Evolutionary conservation across 2,329 filamentous ascomycete genomes (phyloP).

Genomic region (Tolypocladium amazonense): DNA sequence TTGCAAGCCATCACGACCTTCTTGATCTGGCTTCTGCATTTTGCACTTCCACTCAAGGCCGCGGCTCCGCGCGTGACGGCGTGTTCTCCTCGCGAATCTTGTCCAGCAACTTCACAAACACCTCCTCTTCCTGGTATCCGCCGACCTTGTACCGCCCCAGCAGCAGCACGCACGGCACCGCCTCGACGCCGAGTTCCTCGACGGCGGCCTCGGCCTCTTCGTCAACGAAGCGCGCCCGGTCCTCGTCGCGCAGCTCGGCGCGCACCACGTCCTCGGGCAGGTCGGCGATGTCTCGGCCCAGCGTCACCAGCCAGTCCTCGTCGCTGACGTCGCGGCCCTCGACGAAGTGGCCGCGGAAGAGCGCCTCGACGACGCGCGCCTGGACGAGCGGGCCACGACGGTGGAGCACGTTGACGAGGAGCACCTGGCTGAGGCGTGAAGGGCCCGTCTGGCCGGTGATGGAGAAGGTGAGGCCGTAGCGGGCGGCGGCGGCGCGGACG

Average conservation of each 20-base stretch:
- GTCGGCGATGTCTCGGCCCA: conserved; percentile 20
- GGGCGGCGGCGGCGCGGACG: conserved; percentile 18
- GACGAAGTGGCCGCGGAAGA: conserved; percentile 33
- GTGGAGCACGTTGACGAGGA: conserved; percentile 30
- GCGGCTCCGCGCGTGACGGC: neutral
- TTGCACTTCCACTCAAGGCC: neutral
- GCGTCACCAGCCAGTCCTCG: conserved; percentile 22
- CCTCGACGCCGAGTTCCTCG: conserved; percentile 34
- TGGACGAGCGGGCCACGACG: conserved; percentile 21
- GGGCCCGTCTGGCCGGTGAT: conserved; percentile 32
- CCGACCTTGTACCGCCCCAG: conserved; percentile 58
- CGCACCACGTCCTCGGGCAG: conserved; percentile 17
- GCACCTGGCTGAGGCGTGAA: conserved; percentile 33
- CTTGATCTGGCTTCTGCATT: neutral
- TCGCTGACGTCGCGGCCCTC: conserved; percentile 30
- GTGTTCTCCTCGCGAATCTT: conserved; percentile 26
- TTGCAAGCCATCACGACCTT: neutral
- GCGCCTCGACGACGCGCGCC: conserved; percentile 26
- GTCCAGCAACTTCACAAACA: conserved; percentile 59
- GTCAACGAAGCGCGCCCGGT: conserved; percentile 17
- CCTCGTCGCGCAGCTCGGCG: conserved; percentile 17
- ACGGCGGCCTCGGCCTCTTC: conserved; percentile 17
- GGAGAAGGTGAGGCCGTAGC: conserved; percentile 28
- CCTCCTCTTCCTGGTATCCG: conserved; percentile 57
- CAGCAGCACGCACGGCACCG: conserved; percentile 65